phyloP scores from a whole-genome alignment of 2,329 filamentous ascomycete species.

The Colletotrichum liriopes region DNA sequence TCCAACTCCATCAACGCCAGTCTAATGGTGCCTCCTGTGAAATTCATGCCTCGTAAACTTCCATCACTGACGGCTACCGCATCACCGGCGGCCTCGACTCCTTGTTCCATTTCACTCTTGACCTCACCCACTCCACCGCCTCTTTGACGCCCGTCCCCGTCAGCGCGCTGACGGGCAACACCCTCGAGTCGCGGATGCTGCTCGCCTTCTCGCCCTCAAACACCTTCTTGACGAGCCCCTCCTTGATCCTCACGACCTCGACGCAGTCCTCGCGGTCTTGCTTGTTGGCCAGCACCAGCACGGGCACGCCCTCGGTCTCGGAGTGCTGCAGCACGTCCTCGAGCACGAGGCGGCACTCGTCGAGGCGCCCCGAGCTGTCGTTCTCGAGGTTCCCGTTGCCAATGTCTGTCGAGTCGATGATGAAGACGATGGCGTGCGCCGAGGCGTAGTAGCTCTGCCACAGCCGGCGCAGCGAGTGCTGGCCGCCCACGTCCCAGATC shows the following conservation, averaged over 20 bases:
- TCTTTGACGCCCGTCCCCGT: slow-evolving; percentile 90
- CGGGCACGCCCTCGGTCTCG: slow-evolving; percentile 91
- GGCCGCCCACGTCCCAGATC: slow-evolving; percentile 98
- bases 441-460: slow-evolving; percentile 97
- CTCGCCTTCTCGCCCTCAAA: slow-evolving; percentile 94
- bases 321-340: slow-evolving; percentile 91
- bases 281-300: slow-evolving; percentile 96
- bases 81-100: slow-evolving; percentile 93
- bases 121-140: slow-evolving; percentile 97
- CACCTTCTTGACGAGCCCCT: slow-evolving; percentile 94
- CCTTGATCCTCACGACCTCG: slow-evolving; percentile 97
- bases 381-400: slow-evolving; percentile 80
- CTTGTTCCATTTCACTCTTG: slow-evolving; percentile 95
- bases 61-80: slow-evolving; percentile 71
- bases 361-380: slow-evolving; percentile 74
- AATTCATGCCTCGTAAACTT: slow-evolving; percentile 36
- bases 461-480: slow-evolving; percentile 87
- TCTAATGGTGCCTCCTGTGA: slow-evolving; percentile 27
- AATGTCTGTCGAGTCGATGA: slow-evolving; percentile 95
- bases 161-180: slow-evolving; percentile 92
- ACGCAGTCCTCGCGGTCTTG: slow-evolving; percentile 98
- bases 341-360: slow-evolving; percentile 90
- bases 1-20: slow-evolving; percentile 39
- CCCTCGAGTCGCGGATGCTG: slow-evolving; percentile 89
- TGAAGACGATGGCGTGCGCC: slow-evolving; percentile 97